Base-by-base conservation (phyloP, 73 alveolate species). In the Effrenium voratum region DNA sequence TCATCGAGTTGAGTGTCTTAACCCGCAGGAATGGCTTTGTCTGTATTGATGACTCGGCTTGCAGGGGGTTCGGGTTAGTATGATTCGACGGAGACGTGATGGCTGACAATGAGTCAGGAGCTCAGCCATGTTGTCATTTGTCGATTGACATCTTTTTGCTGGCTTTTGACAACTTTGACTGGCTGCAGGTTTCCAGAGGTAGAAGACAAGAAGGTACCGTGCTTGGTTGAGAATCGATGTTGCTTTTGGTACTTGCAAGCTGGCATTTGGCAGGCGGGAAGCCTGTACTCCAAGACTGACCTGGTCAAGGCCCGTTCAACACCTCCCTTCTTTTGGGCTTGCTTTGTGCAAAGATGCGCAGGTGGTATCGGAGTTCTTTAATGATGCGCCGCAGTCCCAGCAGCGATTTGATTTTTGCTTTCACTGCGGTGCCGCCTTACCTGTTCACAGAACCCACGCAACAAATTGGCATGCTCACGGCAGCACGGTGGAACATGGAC, bases 271-370 rank as follows among this genome's bases (percentile, higher is more conserved):
- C 68, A 87, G 95, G 95, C 95, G 5, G 95, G 95, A 66, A 87
- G 76, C 76, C 50, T 87, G 84, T 87, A 87, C 95, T 87, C 95
- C 95, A 87, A 87, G 49, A 87, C 95, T 5, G 95, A 87, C 68
- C 75, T 87, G 95, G 63, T 79, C 41, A 79, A 79, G 90, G 90
- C 30, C 16, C 28, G 6, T 19, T 32, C 34, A 66, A 66, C 10
- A 30, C 41, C 79, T 66, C 38, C 41, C 49, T 8, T 10, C 47
- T 73, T 10, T n/a, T n/a, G 22, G 19, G 5, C 15, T 30, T 73
- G 84, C 50, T 15, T 46, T 38, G 41, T 22, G 16, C 34, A 30
- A 49, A 26, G 28, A 46, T 34, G 32, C 10, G 49, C 30, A 86
- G 94, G 94, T 63, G 36, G 95, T 72, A 34, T 59, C 79, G 26